Base-by-base conservation (phyloP, 768 basidiomycete species). In the Suillus luteus region DNA sequence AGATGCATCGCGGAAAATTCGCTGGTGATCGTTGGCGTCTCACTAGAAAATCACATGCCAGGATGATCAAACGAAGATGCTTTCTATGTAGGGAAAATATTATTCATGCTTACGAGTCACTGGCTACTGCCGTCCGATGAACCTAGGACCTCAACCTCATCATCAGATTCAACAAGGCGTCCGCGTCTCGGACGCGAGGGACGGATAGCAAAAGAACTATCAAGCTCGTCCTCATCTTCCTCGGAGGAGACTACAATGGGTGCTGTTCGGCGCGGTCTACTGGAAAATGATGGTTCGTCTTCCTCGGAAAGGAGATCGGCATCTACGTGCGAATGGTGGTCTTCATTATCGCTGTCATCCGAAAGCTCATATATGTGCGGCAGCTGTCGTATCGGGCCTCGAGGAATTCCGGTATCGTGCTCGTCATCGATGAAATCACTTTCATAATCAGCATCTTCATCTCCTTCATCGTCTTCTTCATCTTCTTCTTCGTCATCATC, bases 381-480 rank as follows among this genome's bases (percentile, higher is more conserved):
- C 49, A 31, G 41, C n/a, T 27, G 41, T 7, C 51, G 48, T 5
- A 64, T 64, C 49, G 58, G 40, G 48, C 41, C 1, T 8, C 38
- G 43, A n/a, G 12, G 55, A 22, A 58, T 59, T 8, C 57, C 60
- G 24, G 59, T 55, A 38, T 69, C 74, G 19, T 77, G 77, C 31
- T 66, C 76, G 49, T 86, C 85, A 48, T 86, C 85, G 58, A 87
- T 86, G 67, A 87, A 87, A 70, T 85, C 85, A 65, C 79, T 78
- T 64, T 83, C 83, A 58, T 85, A 86, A 14, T 71, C 79, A 19
- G 76, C 80, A 0, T 80, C 79, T 2, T 68, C 78, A 5, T 71
- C 71, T 4, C 66, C 73, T 19, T 64, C 78, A 5, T 71, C 71
- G 5, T 66, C 73, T 12, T 64, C 71, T 19, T 72, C 73, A 17